Percentiles rank a stretch among this genome's conserved stretches.
Conservation (phyloP, 192 early-diverging fungal species). For the Kappamyces sp. region DNA sequence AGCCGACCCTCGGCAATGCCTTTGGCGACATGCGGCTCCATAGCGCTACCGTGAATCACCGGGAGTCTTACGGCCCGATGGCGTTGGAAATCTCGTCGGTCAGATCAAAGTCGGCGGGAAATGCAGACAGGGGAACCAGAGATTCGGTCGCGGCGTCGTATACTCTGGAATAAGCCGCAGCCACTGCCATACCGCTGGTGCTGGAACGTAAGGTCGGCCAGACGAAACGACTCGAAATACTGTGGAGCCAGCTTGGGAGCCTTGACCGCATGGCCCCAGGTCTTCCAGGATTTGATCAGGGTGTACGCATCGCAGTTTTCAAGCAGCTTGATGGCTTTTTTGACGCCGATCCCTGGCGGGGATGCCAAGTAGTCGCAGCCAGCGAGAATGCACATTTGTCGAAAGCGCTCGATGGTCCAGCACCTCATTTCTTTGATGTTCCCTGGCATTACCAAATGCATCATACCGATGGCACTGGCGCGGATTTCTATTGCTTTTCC, state of each 20-base stretch:
- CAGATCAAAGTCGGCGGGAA: conserved; percentile 34
- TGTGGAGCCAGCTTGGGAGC: conserved; percentile 47
- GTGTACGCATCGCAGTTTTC: conserved; percentile 8
- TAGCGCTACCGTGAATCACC: too few relatives aligned
- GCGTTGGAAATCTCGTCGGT: conserved; percentile 38
- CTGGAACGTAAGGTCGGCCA: conserved; percentile 81
- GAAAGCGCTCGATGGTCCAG: conserved; percentile 60
- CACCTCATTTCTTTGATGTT: conserved; percentile 43
- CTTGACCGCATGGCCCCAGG: conserved; percentile 37
- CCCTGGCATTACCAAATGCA: conserved; percentile 29
- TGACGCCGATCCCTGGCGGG: conserved; percentile 78
- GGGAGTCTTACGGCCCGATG: conserved; percentile 52
- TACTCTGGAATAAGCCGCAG: too few relatives aligned
- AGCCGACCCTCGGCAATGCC: conserved; percentile 57
- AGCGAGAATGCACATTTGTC: conserved; percentile 90
- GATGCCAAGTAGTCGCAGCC: conserved; percentile 96
- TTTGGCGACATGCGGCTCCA: conserved; percentile 44
- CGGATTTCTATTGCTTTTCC: conserved; percentile 65
- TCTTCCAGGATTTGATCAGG: conserved; percentile 35
- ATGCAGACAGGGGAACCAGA: conserved; percentile 53
- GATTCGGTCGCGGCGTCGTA: conserved; percentile 58
- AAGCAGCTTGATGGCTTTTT: conserved; percentile 58
- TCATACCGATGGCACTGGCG: conserved; percentile 39
- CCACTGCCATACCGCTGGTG: too few relatives aligned
- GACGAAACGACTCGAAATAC: conserved; percentile 64